Conservation (phyloP, 2,329 filamentous ascomycete genomes). For the Onygenales sp. region DNA sequence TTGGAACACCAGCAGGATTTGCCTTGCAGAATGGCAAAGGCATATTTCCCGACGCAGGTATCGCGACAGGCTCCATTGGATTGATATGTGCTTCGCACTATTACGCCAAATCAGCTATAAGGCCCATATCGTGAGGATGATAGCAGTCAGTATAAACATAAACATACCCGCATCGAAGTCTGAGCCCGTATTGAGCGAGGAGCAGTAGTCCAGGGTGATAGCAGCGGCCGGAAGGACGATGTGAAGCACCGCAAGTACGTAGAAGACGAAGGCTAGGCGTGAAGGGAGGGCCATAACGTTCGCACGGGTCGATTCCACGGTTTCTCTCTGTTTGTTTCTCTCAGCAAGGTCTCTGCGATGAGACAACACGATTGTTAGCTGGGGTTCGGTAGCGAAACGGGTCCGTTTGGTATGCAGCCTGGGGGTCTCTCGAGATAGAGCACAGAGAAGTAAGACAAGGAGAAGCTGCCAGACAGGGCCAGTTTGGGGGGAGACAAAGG, state of each 20-base stretch:
- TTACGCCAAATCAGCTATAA: slow-evolving; percentile 7
- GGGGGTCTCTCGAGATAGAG: no score
- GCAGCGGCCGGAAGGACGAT: slow-evolving; percentile 14
- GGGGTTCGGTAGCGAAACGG: neutral
- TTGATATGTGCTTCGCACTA: slow-evolving; percentile 33
- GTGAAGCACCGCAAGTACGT: slow-evolving; percentile 17
- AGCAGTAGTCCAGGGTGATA: slow-evolving; percentile 31
- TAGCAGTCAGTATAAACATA: neutral
- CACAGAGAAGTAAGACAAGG: no score
- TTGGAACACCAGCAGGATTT: slow-evolving; percentile 42
- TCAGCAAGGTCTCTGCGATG: neutral
- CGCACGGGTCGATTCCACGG: neutral
- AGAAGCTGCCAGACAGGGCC: no score
- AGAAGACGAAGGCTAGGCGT: neutral
- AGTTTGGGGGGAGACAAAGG: no score
- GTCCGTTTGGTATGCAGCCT: no score
- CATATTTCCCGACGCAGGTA: slow-evolving; percentile 32
- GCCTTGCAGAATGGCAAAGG: slow-evolving; percentile 37
- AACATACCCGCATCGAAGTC: slow-evolving; percentile 27
- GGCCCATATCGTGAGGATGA: neutral
- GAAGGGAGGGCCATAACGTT: neutral
- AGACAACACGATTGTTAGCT: neutral
- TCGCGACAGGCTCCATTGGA: slow-evolving; percentile 36
- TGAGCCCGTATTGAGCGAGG: slow-evolving; percentile 36
- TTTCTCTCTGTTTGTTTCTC: neutral